phyloP scores from a whole-genome alignment of 2,329 filamentous ascomycete species.

The Phaeomoniella chlamydospora region DNA sequence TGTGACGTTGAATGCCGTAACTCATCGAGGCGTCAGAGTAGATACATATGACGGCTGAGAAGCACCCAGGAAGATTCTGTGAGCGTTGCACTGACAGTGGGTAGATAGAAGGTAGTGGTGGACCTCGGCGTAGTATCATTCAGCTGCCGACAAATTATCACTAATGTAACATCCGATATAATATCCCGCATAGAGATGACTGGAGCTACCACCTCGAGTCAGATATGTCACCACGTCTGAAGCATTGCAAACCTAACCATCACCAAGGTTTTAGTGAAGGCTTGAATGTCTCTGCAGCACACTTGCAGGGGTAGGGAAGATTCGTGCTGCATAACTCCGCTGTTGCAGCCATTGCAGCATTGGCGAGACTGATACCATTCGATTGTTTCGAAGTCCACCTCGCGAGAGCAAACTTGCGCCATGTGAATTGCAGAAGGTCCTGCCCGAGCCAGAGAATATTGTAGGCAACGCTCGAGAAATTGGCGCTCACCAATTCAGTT shows the following conservation, averaged over 20 bases:
- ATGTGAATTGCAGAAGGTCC: constrained; percentile 5
- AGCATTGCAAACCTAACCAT: not conserved
- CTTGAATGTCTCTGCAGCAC: too few relatives aligned
- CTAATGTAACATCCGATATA: constrained; percentile 33
- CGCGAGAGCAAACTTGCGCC: constrained; percentile 3
- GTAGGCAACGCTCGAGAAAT: constrained; percentile 30
- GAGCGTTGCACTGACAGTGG: constrained; percentile 38
- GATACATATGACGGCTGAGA: constrained; percentile 36
- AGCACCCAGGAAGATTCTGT: constrained; percentile 44
- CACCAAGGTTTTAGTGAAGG: too few relatives aligned
- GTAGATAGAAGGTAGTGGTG: too few relatives aligned
- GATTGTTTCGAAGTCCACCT: too few relatives aligned
- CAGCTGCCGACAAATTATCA: too few relatives aligned
- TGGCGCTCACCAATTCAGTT: constrained; percentile 13
- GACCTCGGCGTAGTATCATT: too few relatives aligned
- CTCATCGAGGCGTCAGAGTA: constrained; percentile 40
- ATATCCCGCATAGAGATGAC: constrained; percentile 11
- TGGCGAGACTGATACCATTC: too few relatives aligned
- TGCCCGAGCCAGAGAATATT: constrained; percentile 20
- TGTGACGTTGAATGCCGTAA: constrained; percentile 25
- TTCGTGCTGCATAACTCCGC: too few relatives aligned
- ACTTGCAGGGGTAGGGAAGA: too few relatives aligned
- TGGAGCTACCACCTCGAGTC: not conserved
- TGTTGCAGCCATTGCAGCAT: too few relatives aligned
- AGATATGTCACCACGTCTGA: not conserved